These are phyloP conservation scores for Chrysanthemum makinoi DNA, from an alignment of 129 eudicot genomes.

Conservation along the genomic window DNA sequence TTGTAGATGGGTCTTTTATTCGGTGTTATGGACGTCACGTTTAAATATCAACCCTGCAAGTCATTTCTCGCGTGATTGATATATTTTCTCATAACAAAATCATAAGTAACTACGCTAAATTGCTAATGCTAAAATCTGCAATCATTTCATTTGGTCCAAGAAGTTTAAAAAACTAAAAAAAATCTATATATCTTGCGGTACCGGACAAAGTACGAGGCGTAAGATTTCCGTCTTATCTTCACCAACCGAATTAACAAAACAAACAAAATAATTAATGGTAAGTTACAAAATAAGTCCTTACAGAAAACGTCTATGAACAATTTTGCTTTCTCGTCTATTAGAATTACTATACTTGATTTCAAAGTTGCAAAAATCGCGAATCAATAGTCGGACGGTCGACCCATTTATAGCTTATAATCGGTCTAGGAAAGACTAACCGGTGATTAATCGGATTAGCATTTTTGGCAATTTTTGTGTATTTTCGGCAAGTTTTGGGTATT, in stretches of 20 bases:
- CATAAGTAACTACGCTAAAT: not conserved
- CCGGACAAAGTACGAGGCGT: slow-evolving; percentile 11
- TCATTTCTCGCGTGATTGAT: too few relatives aligned
- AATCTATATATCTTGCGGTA: not conserved
- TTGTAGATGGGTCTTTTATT: too few relatives aligned
- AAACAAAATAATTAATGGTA: not conserved
- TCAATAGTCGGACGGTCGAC: too few relatives aligned
- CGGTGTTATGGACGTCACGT: too few relatives aligned
- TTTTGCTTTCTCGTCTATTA: not conserved
- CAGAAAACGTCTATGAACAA: not conserved
- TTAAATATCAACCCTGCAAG: too few relatives aligned
- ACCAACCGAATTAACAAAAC: slow-evolving; percentile 19
- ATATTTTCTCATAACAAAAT: not conserved
- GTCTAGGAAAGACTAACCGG: too few relatives aligned
- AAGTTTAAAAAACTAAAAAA: not conserved
- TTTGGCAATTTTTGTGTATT: too few relatives aligned
- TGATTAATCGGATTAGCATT: too few relatives aligned
- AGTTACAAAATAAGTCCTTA: slow-evolving; percentile 2
- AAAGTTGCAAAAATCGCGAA: too few relatives aligned
- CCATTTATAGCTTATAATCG: too few relatives aligned
- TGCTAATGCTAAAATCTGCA: not conserved
- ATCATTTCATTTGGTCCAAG: not conserved
- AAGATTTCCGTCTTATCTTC: slow-evolving; percentile 20
- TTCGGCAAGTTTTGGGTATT: too few relatives aligned
- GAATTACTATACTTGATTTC: too few relatives aligned